phyloP scores from a whole-genome alignment of 208 protist species.

The Naegleria lovaniensis region DNA sequence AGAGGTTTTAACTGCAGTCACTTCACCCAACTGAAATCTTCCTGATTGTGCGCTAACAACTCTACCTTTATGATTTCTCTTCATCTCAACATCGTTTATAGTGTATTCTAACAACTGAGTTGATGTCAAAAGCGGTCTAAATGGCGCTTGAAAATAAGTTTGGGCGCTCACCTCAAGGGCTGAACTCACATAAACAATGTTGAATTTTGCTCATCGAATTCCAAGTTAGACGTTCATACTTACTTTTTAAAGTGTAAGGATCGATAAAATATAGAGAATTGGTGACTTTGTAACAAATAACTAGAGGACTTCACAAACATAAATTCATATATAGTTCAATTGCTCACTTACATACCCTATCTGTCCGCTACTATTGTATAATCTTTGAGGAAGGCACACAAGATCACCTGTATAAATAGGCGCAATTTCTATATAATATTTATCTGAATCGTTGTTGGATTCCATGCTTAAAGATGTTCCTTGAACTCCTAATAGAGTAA shows the following conservation, averaged over 20 bases:
- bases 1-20: neutral
- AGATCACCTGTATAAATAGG: slow-evolving; percentile 1
- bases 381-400: slow-evolving; percentile 11
- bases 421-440: neutral
- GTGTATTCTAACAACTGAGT: neutral
- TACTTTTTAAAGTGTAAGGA: neutral
- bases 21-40: neutral
- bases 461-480: neutral
- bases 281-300: neutral
- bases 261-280: neutral
- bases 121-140: neutral
- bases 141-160: slow-evolving; percentile 10
- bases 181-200: no score
- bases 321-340: neutral
- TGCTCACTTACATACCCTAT: neutral
- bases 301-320: neutral
- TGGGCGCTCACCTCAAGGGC: neutral
- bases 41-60: neutral
- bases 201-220: neutral
- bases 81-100: neutral
- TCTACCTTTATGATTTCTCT: neutral
- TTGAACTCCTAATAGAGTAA: neutral
- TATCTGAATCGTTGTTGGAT: neutral
- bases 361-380: neutral
- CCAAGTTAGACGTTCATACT: neutral